These are phyloP conservation scores for Rutstroemia sp. DNA, from an alignment of 2,329 filamentous ascomycete genomes.

Conservation along the genomic window DNA sequence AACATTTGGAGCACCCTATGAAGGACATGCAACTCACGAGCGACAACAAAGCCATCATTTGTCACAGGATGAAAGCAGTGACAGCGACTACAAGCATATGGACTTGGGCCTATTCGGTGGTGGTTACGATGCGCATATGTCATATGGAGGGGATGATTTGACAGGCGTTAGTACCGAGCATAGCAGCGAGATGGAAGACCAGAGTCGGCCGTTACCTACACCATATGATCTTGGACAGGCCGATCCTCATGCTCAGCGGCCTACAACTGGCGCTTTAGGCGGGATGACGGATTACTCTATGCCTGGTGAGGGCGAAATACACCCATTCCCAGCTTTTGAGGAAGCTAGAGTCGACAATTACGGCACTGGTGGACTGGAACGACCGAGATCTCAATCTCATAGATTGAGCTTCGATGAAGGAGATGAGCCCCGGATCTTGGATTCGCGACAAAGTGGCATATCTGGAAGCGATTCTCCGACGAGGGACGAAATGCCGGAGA, in stretches of 20 bases:
- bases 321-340: slow-evolving; percentile 47
- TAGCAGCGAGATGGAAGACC: slow-evolving; percentile 36
- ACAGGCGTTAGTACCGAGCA: slow-evolving; percentile 25
- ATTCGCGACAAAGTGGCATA: slow-evolving; percentile 32
- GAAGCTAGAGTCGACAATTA: slow-evolving; percentile 63
- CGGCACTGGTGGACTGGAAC: slow-evolving; percentile 81
- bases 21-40: slow-evolving; percentile 33
- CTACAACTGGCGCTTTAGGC: slow-evolving; percentile 22
- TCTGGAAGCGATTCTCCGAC: slow-evolving; percentile 56
- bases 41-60: slow-evolving; percentile 35
- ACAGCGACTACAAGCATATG: slow-evolving; percentile 64
- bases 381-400: slow-evolving; percentile 63
- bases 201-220: slow-evolving; percentile 42
- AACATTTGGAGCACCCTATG: slow-evolving; percentile 37
- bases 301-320: slow-evolving; percentile 44
- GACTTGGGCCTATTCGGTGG: slow-evolving; percentile 71
- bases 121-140: slow-evolving; percentile 55
- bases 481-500: slow-evolving; percentile 72
- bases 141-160: slow-evolving; percentile 44
- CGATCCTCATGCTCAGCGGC: slow-evolving; percentile 23
- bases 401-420: slow-evolving; percentile 88
- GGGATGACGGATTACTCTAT: slow-evolving; percentile 32
- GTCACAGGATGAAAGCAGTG: slow-evolving; percentile 45
- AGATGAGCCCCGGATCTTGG: slow-evolving; percentile 63
- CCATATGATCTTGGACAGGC: slow-evolving; percentile 32